Evolutionary conservation across 2,329 filamentous ascomycete species (phyloP).

Genomic region (Cordyceps pruinosa): DNA sequence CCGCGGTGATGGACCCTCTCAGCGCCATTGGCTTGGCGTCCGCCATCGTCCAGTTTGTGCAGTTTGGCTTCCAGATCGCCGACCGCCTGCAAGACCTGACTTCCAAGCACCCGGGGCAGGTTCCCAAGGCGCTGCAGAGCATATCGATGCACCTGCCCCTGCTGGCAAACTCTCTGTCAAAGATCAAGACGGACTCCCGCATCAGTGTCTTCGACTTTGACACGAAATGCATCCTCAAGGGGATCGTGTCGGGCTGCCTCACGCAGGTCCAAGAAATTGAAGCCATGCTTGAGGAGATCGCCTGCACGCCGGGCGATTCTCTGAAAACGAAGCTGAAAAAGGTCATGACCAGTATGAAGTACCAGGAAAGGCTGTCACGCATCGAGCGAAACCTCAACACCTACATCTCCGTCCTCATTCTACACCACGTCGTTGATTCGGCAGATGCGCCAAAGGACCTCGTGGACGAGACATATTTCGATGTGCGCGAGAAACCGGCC

Average conservation of each 20-base stretch:
- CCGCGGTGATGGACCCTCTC: not conserved
- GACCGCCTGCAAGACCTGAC: constrained; percentile 10
- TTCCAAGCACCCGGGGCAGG: constrained; percentile 3
- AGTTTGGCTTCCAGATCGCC: constrained; percentile 11
- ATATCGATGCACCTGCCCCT: constrained; percentile 11
- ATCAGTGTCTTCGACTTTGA: constrained; percentile 3
- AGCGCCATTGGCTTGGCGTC: constrained; percentile 11
- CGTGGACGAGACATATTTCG: constrained; percentile 1
- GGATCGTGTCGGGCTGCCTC: constrained; percentile 9
- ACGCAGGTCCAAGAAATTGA: constrained; percentile 8
- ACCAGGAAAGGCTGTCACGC: constrained; percentile 5
- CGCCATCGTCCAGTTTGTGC: constrained; percentile 8
- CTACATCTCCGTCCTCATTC: constrained; percentile 8
- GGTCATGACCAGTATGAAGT: constrained; percentile 9
- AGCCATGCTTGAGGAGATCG: constrained; percentile 8
- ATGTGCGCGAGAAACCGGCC: not conserved
- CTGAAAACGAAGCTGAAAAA: constrained; percentile 7
- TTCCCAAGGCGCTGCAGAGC: constrained; percentile 9
- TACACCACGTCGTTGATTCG: constrained; percentile 9
- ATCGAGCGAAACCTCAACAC: constrained; percentile 7
- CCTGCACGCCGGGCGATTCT: constrained; percentile 8
- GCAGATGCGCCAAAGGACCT: constrained; percentile 4
- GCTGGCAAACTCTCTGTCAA: constrained; percentile 7
- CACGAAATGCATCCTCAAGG: constrained; percentile 11
- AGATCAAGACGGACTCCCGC: constrained; percentile 5